Conservation (phyloP, 345 rosid genomes). For the Balakata baccata region DNA sequence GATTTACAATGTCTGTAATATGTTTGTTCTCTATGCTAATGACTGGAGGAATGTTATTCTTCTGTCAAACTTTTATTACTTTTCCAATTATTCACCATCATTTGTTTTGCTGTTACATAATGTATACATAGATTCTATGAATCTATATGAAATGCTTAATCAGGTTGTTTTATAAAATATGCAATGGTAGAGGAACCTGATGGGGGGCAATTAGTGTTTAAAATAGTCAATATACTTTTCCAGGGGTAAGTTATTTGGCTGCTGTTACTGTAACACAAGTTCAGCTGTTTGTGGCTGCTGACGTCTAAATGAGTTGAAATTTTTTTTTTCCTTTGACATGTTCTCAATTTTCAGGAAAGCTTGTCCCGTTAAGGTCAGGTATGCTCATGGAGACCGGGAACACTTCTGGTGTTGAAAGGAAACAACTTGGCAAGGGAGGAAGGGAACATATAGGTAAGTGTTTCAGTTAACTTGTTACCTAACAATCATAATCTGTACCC, state of each 20-base stretch:
- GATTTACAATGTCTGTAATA: not conserved
- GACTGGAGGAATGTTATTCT: not conserved
- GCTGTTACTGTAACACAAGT: not conserved
- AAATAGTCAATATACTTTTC: slow-evolving; percentile 53
- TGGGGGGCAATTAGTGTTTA: slow-evolving; percentile 68
- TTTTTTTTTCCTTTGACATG: not conserved
- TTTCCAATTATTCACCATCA: not conserved
- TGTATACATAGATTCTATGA: not conserved
- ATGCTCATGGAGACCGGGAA: slow-evolving; percentile 72
- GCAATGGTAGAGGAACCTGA: slow-evolving; percentile 61
- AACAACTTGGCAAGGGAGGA: slow-evolving; percentile 9
- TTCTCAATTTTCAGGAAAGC: slow-evolving; percentile 43
- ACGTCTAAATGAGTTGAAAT: not conserved
- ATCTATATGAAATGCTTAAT: slow-evolving; percentile 9
- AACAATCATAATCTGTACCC: not conserved
- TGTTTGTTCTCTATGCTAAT: slow-evolving; percentile 6
- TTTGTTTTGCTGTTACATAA: not conserved
- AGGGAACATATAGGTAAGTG: slow-evolving; percentile 21
- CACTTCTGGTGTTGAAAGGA: slow-evolving; percentile 38
- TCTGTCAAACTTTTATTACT: not conserved
- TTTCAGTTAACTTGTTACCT: not conserved
- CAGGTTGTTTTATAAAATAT: slow-evolving; percentile 89
- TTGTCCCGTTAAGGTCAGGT: slow-evolving; percentile 60
- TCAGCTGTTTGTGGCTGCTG: slow-evolving; percentile 3
- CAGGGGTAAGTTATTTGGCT: slow-evolving; percentile 61